Base-by-base conservation (phyloP, 1,284 basidiomycete species). In the Macrocybe sp. region DNA sequence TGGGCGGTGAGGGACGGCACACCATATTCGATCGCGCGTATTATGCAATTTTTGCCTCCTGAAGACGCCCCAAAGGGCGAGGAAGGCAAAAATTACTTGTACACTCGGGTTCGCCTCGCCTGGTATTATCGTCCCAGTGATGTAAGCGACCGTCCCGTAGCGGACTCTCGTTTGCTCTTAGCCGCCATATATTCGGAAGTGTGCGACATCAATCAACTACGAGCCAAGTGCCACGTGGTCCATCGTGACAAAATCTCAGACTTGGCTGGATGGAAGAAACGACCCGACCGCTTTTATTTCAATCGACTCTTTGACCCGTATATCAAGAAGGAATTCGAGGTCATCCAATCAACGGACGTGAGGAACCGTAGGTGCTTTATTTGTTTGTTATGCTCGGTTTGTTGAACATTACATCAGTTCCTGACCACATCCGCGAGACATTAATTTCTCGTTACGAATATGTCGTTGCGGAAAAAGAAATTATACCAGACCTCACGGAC, bases 321-420 rank as follows among this genome's bases (percentile, higher is more conserved):
- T 70, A 92, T 97, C 67, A 95, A 97, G 73, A 91, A 93, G 65
- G 96, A 97, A 69, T 97, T 96, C 69, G 97, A 99, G 66, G 89
- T 98, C 56, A 85, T 99, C 50, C 85, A 90, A 47, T 84, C 92
- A 28, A 81, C 81, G 41, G 89, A 88, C 60, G 84, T 97, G 49
- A 82, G 86, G 57, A 99, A 99, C 66, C 75, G 93, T 97, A 64
- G 60, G 92, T 80, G 39, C 47, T 12, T 52, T 48, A 47, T 41
- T 46, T 41, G 32, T 44, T 14, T 59, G 43, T 51, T 49, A 51
- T 50, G 50, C 40, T 52, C 47, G 55, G 59, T 53, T 56, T 54
- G 53, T 46, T 51, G 47, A 46, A 54, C 48, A 47, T 47, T 50
- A 56, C 46, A 41, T 54, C 62, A 95, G 92, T 95, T 37, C 92